Conservation (phyloP, 352 stramenopile genomes). For the Aphanomyces stellatus region DNA sequence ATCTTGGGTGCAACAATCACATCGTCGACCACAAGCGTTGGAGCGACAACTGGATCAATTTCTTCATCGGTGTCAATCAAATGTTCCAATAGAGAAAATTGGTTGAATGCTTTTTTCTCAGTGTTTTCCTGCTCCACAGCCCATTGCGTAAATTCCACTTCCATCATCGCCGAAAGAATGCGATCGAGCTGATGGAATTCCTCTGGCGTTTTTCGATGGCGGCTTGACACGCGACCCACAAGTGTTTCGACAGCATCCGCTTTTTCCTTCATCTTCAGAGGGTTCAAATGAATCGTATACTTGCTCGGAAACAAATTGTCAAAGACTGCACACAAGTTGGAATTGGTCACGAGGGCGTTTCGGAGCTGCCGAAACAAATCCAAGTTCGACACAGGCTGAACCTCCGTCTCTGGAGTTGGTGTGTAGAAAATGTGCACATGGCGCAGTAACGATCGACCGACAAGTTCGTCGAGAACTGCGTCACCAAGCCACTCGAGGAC, state of each 20-base stretch:
- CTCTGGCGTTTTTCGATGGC: neutral
- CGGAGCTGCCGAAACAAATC: slow-evolving; percentile 60
- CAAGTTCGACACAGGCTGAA: slow-evolving; percentile 35
- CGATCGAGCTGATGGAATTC: slow-evolving; percentile 29
- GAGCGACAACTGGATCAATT: neutral
- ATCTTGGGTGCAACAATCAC: neutral
- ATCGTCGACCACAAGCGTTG: neutral
- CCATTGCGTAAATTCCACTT: slow-evolving; percentile 45
- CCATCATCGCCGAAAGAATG: slow-evolving; percentile 44
- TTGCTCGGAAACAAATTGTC: slow-evolving; percentile 32
- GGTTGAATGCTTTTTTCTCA: neutral
- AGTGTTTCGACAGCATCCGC: slow-evolving; percentile 62
- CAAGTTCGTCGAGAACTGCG: slow-evolving; percentile 60
- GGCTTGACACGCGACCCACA: slow-evolving; percentile 25
- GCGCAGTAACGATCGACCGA: slow-evolving; percentile 48
- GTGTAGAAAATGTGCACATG: slow-evolving; percentile 37
- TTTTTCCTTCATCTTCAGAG: slow-evolving; percentile 44
- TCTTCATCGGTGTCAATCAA: slow-evolving; percentile 1
- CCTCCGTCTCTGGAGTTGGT: neutral
- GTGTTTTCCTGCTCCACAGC: slow-evolving; percentile 7
- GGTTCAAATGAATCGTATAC: neutral
- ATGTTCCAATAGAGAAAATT: neutral
- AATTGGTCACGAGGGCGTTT: slow-evolving; percentile 53
- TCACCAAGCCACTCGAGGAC: slow-evolving; percentile 75
- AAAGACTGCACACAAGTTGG: slow-evolving; percentile 57